Percentiles rank a stretch among this genome's conserved stretches.
phyloP scores from a whole-genome alignment of 2,329 filamentous ascomycete genomes.

The Hypomyces perniciosus region DNA sequence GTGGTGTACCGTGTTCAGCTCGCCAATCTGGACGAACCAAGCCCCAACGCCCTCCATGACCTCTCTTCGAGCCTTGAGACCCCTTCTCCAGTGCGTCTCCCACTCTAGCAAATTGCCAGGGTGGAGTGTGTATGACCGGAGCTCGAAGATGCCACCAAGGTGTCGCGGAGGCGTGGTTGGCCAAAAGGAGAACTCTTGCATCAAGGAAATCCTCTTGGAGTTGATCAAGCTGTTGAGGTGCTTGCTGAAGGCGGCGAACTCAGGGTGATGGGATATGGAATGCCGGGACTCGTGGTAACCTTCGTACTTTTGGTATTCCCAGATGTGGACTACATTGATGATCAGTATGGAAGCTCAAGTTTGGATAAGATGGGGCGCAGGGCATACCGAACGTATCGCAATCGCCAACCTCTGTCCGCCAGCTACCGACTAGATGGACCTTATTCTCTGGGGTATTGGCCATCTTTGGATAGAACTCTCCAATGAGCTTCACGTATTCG shows the following conservation, averaged over 20 bases:
- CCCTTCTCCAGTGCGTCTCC: conserved; percentile 97
- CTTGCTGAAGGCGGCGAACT: conserved; percentile 75
- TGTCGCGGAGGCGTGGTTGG: conserved; percentile 85
- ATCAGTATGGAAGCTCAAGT: conserved; percentile 5
- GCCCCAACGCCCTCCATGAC: conserved; percentile 98
- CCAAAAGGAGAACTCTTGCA: conserved; percentile 99
- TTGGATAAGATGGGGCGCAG: neutral
- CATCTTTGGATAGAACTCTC: conserved; percentile 87
- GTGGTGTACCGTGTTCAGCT: conserved; percentile 95
- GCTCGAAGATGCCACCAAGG: conserved; percentile 88
- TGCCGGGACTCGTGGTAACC: conserved; percentile 92
- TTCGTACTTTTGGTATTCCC: conserved; percentile 97
- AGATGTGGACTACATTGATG: conserved; percentile 75
- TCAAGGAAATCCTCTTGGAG: conserved; percentile 80
- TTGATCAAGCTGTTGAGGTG: conserved; percentile 82
- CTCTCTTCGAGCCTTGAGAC: conserved; percentile 82
- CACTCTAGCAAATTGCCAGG: conserved; percentile 95
- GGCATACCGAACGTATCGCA: conserved; percentile 87
- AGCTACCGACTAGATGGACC: conserved; percentile 94
- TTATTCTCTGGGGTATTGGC: conserved; percentile 81
- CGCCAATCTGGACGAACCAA: conserved; percentile 98
- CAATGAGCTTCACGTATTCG: conserved; percentile 86
- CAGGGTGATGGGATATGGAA: conserved; percentile 74
- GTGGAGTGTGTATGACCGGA: conserved; percentile 93
- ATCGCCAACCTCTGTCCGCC: conserved; percentile 95